Evolutionary conservation across 441 rosid genomes (phyloP).

Genomic region (Gossypium armourianum): DNA sequence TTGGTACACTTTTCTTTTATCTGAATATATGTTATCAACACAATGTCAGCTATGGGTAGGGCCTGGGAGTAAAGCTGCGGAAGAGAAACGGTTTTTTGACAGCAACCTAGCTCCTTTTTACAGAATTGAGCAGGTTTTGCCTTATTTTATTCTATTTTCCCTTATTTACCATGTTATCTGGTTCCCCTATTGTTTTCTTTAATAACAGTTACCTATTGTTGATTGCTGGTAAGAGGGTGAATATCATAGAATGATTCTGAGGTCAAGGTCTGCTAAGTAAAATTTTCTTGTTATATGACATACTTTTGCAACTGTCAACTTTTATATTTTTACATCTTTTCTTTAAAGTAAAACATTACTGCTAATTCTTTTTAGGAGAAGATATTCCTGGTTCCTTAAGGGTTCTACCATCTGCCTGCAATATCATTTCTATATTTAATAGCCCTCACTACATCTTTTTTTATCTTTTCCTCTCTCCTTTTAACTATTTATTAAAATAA

Average conservation of each 20-base stretch:
- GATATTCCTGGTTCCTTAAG: not conserved
- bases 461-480: not conserved
- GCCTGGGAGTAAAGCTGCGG: conserved; percentile 86
- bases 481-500: not conserved
- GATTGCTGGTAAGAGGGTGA: not conserved
- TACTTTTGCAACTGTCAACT: not conserved
- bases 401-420: not conserved
- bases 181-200: not conserved
- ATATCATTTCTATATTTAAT: not conserved
- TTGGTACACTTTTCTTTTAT: not conserved
- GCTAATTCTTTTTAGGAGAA: not conserved
- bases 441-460: not conserved
- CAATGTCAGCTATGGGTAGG: conserved; percentile 92
- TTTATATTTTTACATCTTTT: not conserved
- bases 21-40: conserved; percentile 4
- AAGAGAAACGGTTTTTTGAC: conserved; percentile 80
- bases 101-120: conserved; percentile 84
- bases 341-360: not conserved
- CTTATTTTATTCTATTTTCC: not conserved
- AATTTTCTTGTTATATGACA: not conserved
- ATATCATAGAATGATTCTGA: not conserved
- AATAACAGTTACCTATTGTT: not conserved
- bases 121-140: conserved; percentile 84
- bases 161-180: not conserved
- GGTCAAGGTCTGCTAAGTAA: not conserved